These are phyloP conservation scores for Monosporascus sp. DNA, from an alignment of 2,329 filamentous ascomycete species.

Conservation along the genomic window DNA sequence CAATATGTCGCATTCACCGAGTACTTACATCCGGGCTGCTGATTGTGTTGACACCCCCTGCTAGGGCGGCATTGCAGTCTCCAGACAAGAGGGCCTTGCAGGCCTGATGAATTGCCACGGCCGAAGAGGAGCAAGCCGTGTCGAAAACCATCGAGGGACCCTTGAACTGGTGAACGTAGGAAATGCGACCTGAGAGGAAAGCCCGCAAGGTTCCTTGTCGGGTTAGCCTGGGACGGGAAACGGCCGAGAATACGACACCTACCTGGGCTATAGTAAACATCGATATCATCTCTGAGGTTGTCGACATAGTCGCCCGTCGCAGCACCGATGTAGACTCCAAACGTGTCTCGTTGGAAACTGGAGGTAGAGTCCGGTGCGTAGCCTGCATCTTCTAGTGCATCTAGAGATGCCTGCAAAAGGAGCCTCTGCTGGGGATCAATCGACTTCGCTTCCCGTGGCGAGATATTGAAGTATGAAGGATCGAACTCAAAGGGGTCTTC, in stretches of 20 bases:
- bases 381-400: constrained; percentile 17
- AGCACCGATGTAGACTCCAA: constrained; percentile 26
- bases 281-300: constrained; percentile 22
- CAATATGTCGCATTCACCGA: not conserved
- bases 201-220: constrained; percentile 6
- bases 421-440: constrained; percentile 18
- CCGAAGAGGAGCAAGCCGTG: constrained; percentile 27
- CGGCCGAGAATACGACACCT: not conserved
- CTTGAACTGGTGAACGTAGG: constrained; percentile 22
- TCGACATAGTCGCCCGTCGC: constrained; percentile 24
- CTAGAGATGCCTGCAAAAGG: constrained; percentile 9
- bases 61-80: constrained; percentile 13
- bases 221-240: not conserved
- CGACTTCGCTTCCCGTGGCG: constrained; percentile 13
- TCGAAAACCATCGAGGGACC: constrained; percentile 21
- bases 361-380: constrained; percentile 19
- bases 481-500: constrained; percentile 14
- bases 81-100: constrained; percentile 9
- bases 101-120: constrained; percentile 28
- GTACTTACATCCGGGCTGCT: constrained; percentile 12
- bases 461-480: constrained; percentile 11
- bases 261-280: constrained; percentile 25
- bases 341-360: constrained; percentile 14
- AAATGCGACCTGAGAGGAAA: constrained; percentile 17
- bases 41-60: constrained; percentile 15